Percentiles rank a stretch among this genome's conserved stretches.
phyloP scores from a whole-genome alignment of 108 stramenopile species.

The Cyclotella cryptica region DNA sequence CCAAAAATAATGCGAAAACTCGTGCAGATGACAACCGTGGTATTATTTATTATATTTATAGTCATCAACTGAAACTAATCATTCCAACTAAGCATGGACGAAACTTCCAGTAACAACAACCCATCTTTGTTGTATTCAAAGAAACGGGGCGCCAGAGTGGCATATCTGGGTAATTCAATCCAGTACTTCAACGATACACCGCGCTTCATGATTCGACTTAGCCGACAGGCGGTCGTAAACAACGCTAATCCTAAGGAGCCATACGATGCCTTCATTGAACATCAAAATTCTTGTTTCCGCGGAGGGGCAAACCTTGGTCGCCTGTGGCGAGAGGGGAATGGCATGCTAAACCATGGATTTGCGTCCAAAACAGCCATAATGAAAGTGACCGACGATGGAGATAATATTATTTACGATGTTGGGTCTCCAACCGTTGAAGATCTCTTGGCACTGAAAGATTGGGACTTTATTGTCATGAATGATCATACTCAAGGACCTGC shows the following conservation, averaged over 20 bases:
- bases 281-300: conserved; percentile 70
- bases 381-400: neutral
- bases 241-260: neutral
- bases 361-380: conserved; percentile 43
- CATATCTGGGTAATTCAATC: conserved; percentile 79
- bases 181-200: conserved; percentile 82
- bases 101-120: neutral
- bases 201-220: conserved; percentile 62
- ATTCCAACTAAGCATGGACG: too few species aligned
- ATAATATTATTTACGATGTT: conserved; percentile 62
- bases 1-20: too few species aligned
- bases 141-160: conserved; percentile 47
- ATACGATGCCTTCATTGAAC: conserved; percentile 21
- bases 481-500: conserved; percentile 81
- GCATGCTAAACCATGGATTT: conserved; percentile 66
- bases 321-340: conserved; percentile 69
- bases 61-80: too few species aligned
- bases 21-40: too few species aligned
- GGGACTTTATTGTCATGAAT: conserved; percentile 80
- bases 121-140: neutral
- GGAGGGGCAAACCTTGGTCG: conserved; percentile 63
- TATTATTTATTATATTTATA: too few species aligned
- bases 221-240: neutral
- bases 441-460: conserved; percentile 40
- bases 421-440: conserved; percentile 67